Base-by-base conservation (phyloP, 768 basidiomycete genomes). In the Lactarius indigo region DNA sequence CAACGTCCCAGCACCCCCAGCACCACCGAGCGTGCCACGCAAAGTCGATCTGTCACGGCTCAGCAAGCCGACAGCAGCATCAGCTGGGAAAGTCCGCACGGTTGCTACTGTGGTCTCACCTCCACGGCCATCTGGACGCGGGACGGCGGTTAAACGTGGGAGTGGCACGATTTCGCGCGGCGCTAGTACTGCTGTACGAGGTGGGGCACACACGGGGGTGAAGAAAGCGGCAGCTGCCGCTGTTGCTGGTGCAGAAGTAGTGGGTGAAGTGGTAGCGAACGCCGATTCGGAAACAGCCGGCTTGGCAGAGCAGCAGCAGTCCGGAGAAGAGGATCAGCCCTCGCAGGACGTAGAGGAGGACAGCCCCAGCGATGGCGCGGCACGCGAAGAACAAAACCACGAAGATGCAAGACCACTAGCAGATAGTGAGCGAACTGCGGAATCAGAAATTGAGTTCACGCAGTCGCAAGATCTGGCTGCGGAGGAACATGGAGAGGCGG, bases 41-140 rank as follows among this genome's bases (percentile, higher is more conserved):
- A 83, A 78, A 57, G 81, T 81, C 0, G 80, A 87, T 13, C 65
- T 72, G 17, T 88, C 90, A 65, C 82, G 91, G 59, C 78, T 92
- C 52, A 90, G 85, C 76, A 91, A 91, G 75, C 91, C 91, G n/a
- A 92, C 91, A 1, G 90, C 90, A 12, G 88, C 91, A 31, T 90
- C 89, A 1, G 73, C 89, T 65, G 86, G 85, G 28, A 88, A 85
- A 73, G 84, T 84, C 26, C 83, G 87, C 20, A 41, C 57, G 17
- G 74, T 79, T n/a, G 68, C 75, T 4, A 71, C 57, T 9, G 58
- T 71, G 12, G 56, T 28, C 30, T 17, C 68, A 37, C 47, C 31
- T 59, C 31, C 47, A 56, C 68, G 70, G 30, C 72, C 75, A 39
- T 63, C 72, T 68, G 81, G 13, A 65, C 75, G 12, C 73, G 78